Evolutionary conservation across 192 early-diverging fungal species (phyloP).

Genomic region (Umbelopsis ramanniana): DNA sequence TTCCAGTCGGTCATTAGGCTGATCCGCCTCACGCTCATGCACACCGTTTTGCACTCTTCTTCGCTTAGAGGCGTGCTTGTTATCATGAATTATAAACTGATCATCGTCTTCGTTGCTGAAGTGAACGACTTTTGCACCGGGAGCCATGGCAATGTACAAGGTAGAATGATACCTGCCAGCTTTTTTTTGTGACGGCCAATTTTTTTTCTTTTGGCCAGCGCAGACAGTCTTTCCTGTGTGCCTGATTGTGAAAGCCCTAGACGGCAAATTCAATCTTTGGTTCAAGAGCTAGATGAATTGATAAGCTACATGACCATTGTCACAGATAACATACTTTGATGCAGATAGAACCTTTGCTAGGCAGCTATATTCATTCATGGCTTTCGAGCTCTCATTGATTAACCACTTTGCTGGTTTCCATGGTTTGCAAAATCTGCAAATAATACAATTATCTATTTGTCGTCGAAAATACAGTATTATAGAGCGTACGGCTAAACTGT

Average conservation of each 20-base stretch:
- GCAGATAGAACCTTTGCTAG: no score
- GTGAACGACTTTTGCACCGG: conserved; percentile 11
- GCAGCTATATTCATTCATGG: no score
- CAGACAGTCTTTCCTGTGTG: neutral
- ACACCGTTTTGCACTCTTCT: neutral
- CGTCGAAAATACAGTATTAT: no score
- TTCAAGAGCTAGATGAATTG: no score
- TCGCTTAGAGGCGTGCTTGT: conserved; percentile 4
- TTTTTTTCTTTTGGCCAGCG: neutral
- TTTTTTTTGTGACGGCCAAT: conserved; percentile 16
- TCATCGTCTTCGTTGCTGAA: conserved; percentile 9
- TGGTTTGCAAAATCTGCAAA: no score
- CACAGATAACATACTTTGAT: no score
- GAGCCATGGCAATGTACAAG: conserved; percentile 2
- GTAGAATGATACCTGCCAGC: neutral
- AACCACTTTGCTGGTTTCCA: no score
- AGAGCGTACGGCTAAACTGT: no score
- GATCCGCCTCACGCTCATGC: neutral
- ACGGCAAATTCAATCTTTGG: no score
- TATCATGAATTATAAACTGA: conserved; percentile 6
- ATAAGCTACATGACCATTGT: no score
- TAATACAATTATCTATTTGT: no score
- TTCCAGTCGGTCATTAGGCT: neutral
- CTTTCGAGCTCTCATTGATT: no score
- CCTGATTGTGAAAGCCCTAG: neutral